Conservation (phyloP, 306 rosid genomes). For the Datisca glomerata region DNA sequence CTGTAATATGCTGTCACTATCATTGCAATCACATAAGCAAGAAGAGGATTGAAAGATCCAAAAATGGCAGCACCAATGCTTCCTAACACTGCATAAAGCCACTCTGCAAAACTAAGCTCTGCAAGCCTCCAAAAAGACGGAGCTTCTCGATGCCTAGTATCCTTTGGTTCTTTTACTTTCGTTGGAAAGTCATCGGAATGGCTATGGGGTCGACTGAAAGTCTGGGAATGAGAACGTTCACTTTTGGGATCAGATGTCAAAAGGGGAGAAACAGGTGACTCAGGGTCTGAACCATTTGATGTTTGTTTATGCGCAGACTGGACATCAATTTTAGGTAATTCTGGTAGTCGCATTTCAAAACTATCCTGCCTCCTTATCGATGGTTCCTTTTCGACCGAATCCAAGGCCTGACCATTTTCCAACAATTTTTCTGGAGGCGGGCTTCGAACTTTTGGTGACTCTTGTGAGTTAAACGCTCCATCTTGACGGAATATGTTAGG, state of each 20-base stretch:
- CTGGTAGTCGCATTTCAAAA: slow-evolving; percentile 91
- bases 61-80: slow-evolving; percentile 96
- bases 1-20: slow-evolving; percentile 73
- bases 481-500: slow-evolving; percentile 57
- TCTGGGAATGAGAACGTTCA: slow-evolving; percentile 97
- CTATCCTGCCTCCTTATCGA: slow-evolving; percentile 89
- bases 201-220: slow-evolving; percentile 92
- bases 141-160: slow-evolving; percentile 37
- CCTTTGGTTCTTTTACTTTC: slow-evolving; percentile 35
- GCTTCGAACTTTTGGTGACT: slow-evolving; percentile 68
- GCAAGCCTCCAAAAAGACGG: slow-evolving; percentile 97
- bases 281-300: slow-evolving; percentile 90
- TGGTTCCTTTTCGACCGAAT: slow-evolving; percentile 69
- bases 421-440: slow-evolving; percentile 82
- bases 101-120: slow-evolving; percentile 92
- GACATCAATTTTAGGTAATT: slow-evolving; percentile 91
- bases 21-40: slow-evolving; percentile 87
- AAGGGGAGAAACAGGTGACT: slow-evolving; percentile 95
- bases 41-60: slow-evolving; percentile 98
- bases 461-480: slow-evolving; percentile 55
- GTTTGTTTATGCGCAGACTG: slow-evolving; percentile 55
- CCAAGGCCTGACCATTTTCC: slow-evolving; percentile 77
- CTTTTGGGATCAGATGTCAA: slow-evolving; percentile 92
- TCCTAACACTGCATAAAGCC: slow-evolving; percentile 98
- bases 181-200: slow-evolving; percentile 56